Base-by-base conservation (phyloP, 306 rosid species). In the Senna siamea region DNA sequence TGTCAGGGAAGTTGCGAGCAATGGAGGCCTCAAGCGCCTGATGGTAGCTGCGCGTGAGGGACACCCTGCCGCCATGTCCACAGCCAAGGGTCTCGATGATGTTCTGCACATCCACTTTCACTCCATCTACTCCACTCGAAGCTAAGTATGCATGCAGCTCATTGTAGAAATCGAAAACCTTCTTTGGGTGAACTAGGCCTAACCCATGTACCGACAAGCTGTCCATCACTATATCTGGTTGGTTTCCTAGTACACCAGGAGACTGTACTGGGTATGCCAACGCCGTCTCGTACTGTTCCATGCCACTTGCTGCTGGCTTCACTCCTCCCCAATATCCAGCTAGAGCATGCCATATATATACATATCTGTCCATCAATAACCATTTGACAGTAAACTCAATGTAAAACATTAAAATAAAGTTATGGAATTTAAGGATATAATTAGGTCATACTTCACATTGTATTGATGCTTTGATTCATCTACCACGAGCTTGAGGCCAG, bases 281-380 rank as follows among this genome's bases (percentile, higher is more conserved):
- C 46, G 91, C 67, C 8, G 96, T 77, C 54, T 91, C 93, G 23
- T 91, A 89, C 82, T 88, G 92, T 75, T 93, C 98, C 97, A 93
- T 89, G 61, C 96, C 98, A 17, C 67, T 48, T 60, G 93, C 93
- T 50, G 89, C 86, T 44, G 97, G 98, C 65, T 91, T 89, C 75
- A 93, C 98, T 72, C 98, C 98, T 51, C 97, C 98, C 98, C 98
- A 93, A 66, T 93, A 93, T 20, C 98, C 98, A 58, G 91, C 94
- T 46, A 93, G 69, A 30, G 98, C 98, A 87, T 93, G 98, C 98
- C 98, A 93, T 20, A 87, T 97, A 73, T 88, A 93, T 30, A 91
- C 89, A 79, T 72, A 82, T 57, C 98, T 93, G 90, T n/a, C n/a
- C n/a, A 17, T 18, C 0, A 20, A n/a, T n/a, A n/a, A n/a, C n/a